Percentiles rank a stretch among this genome's conserved stretches.
These are phyloP conservation scores for Wickerhamomyces bisporus DNA, from an alignment of 805 yeast species.

Conservation along the genomic window DNA sequence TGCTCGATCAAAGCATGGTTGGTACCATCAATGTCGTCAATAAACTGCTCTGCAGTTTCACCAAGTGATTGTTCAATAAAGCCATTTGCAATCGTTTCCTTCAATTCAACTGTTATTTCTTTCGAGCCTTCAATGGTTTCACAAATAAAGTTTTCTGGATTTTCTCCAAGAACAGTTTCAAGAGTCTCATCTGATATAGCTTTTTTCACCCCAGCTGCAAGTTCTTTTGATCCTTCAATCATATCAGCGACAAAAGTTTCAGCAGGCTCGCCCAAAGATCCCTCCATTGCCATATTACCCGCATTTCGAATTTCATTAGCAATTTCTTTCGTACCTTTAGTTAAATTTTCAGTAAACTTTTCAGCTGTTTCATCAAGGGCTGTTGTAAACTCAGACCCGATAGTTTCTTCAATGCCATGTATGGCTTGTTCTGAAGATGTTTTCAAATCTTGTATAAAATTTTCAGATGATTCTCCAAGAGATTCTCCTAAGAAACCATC, in stretches of 20 bases:
- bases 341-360: constrained; percentile 5
- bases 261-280: background rate
- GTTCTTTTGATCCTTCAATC: background rate
- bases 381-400: constrained; percentile 1
- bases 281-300: background rate
- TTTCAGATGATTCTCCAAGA: no score
- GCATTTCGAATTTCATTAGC: background rate
- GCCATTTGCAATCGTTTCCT: background rate
- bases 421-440: no score
- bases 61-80: constrained; percentile 1
- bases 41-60: background rate
- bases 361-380: constrained; percentile 9
- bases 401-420: background rate
- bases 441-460: no score
- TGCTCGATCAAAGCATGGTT: background rate
- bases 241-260: background rate
- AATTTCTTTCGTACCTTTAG: constrained; percentile 1
- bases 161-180: constrained; percentile 8
- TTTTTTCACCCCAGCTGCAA: no score
- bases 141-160: constrained; percentile 5
- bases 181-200: constrained; percentile 1
- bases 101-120: background rate
- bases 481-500: background rate
- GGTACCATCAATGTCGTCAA: background rate
- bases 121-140: constrained; percentile 2